These are phyloP conservation scores for Amanita rubescens DNA, from an alignment of 768 basidiomycete species.

Conservation along the genomic window DNA sequence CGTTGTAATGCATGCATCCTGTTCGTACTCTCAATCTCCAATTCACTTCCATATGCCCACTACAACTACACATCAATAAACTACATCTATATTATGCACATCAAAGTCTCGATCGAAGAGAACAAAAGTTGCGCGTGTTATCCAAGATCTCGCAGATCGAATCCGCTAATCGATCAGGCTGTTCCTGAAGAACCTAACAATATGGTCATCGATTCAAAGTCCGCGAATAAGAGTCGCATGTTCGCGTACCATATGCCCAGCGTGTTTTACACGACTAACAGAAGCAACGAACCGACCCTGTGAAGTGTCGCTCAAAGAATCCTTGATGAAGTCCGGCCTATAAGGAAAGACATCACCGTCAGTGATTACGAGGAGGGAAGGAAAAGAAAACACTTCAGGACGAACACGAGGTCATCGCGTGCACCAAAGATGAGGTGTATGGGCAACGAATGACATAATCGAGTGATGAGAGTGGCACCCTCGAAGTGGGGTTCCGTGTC, in stretches of 20 bases:
- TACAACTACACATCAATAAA: background rate
- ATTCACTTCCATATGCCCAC: background rate
- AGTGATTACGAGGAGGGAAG: background rate
- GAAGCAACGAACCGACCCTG: conserved; percentile 36
- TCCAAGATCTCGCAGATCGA: conserved; percentile 29
- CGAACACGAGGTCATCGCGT: conserved; percentile 37
- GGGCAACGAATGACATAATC: conserved; percentile 28
- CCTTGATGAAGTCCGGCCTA: conserved; percentile 38
- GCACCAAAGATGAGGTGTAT: conserved; percentile 44
- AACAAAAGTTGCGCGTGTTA: conserved; percentile 4
- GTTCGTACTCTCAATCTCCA: background rate
- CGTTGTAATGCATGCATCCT: too few relatives aligned
- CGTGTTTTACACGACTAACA: conserved; percentile 32
- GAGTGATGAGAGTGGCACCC: conserved; percentile 24
- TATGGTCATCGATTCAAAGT: background rate
- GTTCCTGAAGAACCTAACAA: conserved; percentile 37
- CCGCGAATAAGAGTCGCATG: background rate
- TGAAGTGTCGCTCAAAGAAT: conserved; percentile 32
- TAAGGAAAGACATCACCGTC: background rate
- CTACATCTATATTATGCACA: background rate
- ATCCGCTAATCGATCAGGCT: conserved; percentile 30
- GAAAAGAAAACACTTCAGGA: conserved; percentile 6
- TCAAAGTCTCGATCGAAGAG: conserved; percentile 16
- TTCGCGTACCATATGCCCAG: conserved; percentile 39
- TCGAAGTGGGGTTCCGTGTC: conserved; percentile 39